Conservation (phyloP, 2,329 filamentous ascomycete genomes). For the Diaporthe citrichinensis region DNA sequence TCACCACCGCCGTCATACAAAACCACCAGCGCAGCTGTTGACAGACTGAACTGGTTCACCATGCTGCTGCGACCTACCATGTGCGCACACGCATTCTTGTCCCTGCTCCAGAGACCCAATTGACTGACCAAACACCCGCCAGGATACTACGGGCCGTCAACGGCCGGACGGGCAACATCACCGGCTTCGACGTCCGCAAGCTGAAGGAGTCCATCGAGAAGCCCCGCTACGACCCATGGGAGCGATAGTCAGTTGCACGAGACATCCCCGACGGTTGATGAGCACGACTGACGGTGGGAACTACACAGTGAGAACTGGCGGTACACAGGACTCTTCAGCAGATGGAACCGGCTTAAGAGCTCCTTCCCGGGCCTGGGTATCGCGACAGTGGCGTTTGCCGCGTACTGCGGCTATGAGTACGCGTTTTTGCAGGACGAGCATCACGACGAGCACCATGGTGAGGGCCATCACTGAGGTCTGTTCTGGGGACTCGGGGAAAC, state of each 20-base stretch:
- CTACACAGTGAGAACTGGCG: conserved; percentile 90
- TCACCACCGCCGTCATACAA: not conserved
- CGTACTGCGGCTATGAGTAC: conserved; percentile 91
- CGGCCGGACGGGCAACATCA: conserved; percentile 79
- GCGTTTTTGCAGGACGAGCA: conserved; percentile 84
- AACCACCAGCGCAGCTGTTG: conserved; percentile 35
- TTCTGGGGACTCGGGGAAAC: not conserved
- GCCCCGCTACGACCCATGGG: conserved; percentile 77
- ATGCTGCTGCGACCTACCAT: conserved; percentile 57
- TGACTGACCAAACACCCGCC: conserved; percentile 47
- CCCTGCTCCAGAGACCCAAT: not conserved
- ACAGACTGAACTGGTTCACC: conserved; percentile 40
- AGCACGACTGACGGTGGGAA: conserved; percentile 31
- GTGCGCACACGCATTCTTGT: conserved; percentile 44
- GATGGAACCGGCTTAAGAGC: conserved; percentile 89
- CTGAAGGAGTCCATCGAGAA: conserved; percentile 79
- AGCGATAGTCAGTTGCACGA: conserved; percentile 67
- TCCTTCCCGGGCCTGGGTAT: conserved; percentile 93
- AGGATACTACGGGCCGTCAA: conserved; percentile 67
- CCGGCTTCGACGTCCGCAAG: conserved; percentile 90
- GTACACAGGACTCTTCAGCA: conserved; percentile 89
- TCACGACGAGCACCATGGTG: conserved; percentile 66
- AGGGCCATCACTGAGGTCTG: conserved; percentile 68
- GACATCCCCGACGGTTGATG: not conserved
- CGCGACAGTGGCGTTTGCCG: conserved; percentile 89